phyloP scores from a whole-genome alignment of 176 grass and related monocot species.

The Carex kokanica region DNA sequence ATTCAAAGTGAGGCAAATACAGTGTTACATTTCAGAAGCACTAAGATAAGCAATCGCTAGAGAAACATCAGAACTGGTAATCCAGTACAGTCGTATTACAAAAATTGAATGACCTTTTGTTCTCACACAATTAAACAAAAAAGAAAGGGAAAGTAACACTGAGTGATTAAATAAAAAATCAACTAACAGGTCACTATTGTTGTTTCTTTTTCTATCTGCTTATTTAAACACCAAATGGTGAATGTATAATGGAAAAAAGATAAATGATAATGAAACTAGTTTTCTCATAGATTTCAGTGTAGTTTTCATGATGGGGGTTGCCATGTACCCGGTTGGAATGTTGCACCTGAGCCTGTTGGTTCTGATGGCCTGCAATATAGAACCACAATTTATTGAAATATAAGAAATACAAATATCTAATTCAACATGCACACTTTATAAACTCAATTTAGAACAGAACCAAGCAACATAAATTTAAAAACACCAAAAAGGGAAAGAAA shows the following conservation, averaged over 20 bases:
- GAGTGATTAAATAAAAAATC: background rate
- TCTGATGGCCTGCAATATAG: conserved; percentile 26
- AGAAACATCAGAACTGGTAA: background rate
- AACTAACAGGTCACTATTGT: conserved; percentile 8
- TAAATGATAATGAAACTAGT: background rate
- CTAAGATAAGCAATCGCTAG: background rate
- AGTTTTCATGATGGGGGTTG: conserved; percentile 42
- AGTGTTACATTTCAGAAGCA: background rate
- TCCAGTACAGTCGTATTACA: background rate
- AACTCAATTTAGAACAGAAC: background rate
- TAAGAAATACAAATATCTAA: background rate
- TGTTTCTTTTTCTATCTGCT: background rate
- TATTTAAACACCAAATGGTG: background rate
- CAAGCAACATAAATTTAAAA: background rate
- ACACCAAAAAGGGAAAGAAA: background rate
- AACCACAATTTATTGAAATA: background rate
- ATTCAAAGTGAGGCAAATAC: background rate
- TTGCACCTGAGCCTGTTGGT: conserved; percentile 36
- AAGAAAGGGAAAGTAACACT: background rate
- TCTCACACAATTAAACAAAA: background rate
- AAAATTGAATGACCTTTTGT: background rate
- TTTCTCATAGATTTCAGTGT: background rate
- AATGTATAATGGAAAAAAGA: conserved; percentile 5
- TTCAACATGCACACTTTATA: background rate
- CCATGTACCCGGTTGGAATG: conserved; percentile 44